These are phyloP conservation scores for Aureobasidium mangrovei DNA, from an alignment of 2,329 filamentous ascomycete genomes.

Conservation along the genomic window DNA sequence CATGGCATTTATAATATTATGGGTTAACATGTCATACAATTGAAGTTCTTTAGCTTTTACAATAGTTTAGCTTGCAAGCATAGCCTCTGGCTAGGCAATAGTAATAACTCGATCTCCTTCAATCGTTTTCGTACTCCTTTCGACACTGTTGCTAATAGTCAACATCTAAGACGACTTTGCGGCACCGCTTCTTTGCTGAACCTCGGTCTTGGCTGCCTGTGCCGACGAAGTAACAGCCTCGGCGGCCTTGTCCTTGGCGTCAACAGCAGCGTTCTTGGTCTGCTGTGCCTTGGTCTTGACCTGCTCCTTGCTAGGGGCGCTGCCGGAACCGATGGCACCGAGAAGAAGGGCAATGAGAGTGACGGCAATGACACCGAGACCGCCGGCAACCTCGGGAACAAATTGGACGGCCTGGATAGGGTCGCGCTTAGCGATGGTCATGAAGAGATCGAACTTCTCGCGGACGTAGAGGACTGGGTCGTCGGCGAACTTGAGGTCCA, in stretches of 20 bases:
- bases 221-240: conserved; percentile 52
- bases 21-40: neutral
- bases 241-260: conserved; percentile 61
- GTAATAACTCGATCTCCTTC: neutral
- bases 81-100: neutral
- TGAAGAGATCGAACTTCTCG: conserved; percentile 89
- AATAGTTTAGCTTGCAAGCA: neutral
- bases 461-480: conserved; percentile 80
- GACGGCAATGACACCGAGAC: conserved; percentile 60
- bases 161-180: conserved; percentile 20
- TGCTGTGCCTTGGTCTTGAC: conserved; percentile 66
- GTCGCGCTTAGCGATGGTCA: conserved; percentile 72
- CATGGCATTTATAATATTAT: neutral
- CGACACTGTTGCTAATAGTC: no score
- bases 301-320: conserved; percentile 54
- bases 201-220: conserved; percentile 66
- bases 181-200: conserved; percentile 51
- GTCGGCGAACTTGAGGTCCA: conserved; percentile 78
- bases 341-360: conserved; percentile 63
- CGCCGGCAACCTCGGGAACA: conserved; percentile 84
- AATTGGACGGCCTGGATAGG: conserved; percentile 78
- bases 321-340: conserved; percentile 53
- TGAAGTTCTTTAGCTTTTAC: neutral
- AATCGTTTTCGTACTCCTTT: neutral
- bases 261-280: conserved; percentile 61